Evolutionary conservation across 2,329 filamentous ascomycete genomes (phyloP).

Genomic region (Chaetomiaceae sp.): DNA sequence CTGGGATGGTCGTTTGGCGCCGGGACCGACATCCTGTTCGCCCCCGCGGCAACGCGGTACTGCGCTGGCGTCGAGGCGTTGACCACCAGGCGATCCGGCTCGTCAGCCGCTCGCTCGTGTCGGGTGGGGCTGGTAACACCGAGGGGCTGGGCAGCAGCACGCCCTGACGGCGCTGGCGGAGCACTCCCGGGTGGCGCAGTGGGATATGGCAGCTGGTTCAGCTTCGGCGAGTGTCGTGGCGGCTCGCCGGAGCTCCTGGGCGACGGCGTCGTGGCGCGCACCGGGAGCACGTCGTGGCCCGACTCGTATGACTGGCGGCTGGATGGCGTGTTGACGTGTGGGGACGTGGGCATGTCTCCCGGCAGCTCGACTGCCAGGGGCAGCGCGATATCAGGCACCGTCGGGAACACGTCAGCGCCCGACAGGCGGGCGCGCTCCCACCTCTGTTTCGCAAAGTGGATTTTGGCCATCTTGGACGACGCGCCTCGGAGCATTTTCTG

Average conservation of each 20-base stretch:
- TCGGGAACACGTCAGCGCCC: slow-evolving; percentile 38
- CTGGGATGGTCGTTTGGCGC: slow-evolving; percentile 53
- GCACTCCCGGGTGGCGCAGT: slow-evolving; percentile 28
- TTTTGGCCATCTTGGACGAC: slow-evolving; percentile 75
- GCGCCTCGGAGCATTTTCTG: slow-evolving; percentile 72
- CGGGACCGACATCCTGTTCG: slow-evolving; percentile 63
- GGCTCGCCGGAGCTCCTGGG: slow-evolving; percentile 47
- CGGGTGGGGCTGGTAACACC: slow-evolving; percentile 14
- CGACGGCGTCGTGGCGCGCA: slow-evolving; percentile 37
- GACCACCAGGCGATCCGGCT: slow-evolving; percentile 49
- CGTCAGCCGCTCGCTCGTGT: slow-evolving; percentile 31
- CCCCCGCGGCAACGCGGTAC: slow-evolving; percentile 51
- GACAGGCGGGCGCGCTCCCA: slow-evolving; percentile 46
- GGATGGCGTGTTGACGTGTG: slow-evolving; percentile 31
- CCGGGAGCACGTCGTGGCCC: slow-evolving; percentile 43
- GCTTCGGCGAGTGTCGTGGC: slow-evolving; percentile 28
- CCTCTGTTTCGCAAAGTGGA: slow-evolving; percentile 67
- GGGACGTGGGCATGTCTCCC: slow-evolving; percentile 43
- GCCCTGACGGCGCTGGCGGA: slow-evolving; percentile 29
- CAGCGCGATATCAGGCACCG: slow-evolving; percentile 36
- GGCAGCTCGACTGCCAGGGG: slow-evolving; percentile 54
- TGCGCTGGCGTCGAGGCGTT: slow-evolving; percentile 52
- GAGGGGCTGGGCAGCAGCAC: slow-evolving; percentile 21
- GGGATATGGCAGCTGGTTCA: slow-evolving; percentile 21
- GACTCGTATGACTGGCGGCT: slow-evolving; percentile 54